Conservation (phyloP, 1,139 yeast species). For the Saccharomyces pastorianus region DNA sequence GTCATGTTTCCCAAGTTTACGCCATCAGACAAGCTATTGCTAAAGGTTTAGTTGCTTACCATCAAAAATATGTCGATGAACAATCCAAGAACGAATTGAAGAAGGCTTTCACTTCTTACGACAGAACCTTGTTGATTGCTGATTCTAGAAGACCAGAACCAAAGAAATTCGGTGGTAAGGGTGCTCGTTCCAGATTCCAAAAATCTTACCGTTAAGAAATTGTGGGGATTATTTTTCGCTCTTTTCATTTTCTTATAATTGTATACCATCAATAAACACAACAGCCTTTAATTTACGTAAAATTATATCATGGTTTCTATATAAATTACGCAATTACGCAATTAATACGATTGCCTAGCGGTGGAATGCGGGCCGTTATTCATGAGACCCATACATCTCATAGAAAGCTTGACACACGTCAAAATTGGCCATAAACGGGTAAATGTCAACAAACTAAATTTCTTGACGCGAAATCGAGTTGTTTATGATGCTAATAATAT, state of each 20-base stretch:
- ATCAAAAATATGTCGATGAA: slow-evolving; percentile 98
- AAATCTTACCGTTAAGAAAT: slow-evolving; percentile 93
- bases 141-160: slow-evolving; percentile 99
- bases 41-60: slow-evolving; percentile 98
- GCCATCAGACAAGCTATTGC: slow-evolving; percentile 99
- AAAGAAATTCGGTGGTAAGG: slow-evolving; percentile 99
- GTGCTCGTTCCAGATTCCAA: slow-evolving; percentile 99
- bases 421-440: neutral
- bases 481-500: neutral
- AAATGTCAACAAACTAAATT: neutral
- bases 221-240: neutral
- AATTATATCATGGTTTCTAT: neutral
- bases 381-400: neutral
- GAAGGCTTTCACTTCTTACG: slow-evolving; percentile 95
- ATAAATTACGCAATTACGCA: neutral
- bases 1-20: slow-evolving; percentile 99
- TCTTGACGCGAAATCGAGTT: neutral
- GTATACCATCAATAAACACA: slow-evolving; percentile 1
- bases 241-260: slow-evolving; percentile 1
- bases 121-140: slow-evolving; percentile 98
- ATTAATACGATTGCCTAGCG: neutral
- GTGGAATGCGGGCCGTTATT: neutral
- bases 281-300: neutral
- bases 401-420: neutral
- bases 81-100: slow-evolving; percentile 98